Evolutionary conservation across 1,284 basidiomycete species (phyloP).

Genomic region (Limonomyces culmigenus): DNA sequence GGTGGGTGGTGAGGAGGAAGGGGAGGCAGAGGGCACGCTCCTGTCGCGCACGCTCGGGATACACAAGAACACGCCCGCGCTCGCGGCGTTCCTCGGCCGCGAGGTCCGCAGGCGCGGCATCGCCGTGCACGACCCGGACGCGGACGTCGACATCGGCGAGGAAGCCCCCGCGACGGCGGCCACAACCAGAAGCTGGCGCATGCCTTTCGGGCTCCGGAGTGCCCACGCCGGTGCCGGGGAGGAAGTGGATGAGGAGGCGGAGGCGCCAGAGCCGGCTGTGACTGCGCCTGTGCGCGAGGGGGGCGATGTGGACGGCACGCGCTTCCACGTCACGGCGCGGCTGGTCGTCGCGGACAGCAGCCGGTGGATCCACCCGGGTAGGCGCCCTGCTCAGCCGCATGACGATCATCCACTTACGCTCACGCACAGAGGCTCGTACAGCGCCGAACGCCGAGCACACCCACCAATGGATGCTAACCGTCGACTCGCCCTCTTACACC

Average conservation of each 20-base stretch:
- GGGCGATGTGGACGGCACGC: slow-evolving; percentile 25
- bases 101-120: slow-evolving; percentile 37
- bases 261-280: background rate
- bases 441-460: slow-evolving; percentile 22
- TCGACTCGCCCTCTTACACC: slow-evolving; percentile 58
- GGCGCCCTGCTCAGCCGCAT: slow-evolving; percentile 9
- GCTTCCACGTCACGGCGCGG: slow-evolving; percentile 53
- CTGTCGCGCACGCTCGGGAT: slow-evolving; percentile 46
- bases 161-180: no score
- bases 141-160: slow-evolving; percentile 26
- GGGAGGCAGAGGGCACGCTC: slow-evolving; percentile 15
- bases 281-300: no score
- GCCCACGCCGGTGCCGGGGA: slow-evolving; percentile 1
- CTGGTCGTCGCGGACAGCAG: slow-evolving; percentile 47
- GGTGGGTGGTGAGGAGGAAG: slow-evolving; percentile 24
- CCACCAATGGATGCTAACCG: slow-evolving; percentile 55
- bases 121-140: slow-evolving; percentile 27
- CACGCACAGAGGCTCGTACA: slow-evolving; percentile 21
- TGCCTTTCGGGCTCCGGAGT: slow-evolving; percentile 29
- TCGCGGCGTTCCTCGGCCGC: slow-evolving; percentile 55
- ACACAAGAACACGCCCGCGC: slow-evolving; percentile 51
- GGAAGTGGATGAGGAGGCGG: background rate
- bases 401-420: background rate
- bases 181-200: slow-evolving; percentile 15
- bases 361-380: slow-evolving; percentile 40